A percentile compares a stretch with the other conserved stretches of the same genome.
phyloP scores from a whole-genome alignment of 2,329 filamentous ascomycete genomes.

The Beauveria rudraprayagi region DNA sequence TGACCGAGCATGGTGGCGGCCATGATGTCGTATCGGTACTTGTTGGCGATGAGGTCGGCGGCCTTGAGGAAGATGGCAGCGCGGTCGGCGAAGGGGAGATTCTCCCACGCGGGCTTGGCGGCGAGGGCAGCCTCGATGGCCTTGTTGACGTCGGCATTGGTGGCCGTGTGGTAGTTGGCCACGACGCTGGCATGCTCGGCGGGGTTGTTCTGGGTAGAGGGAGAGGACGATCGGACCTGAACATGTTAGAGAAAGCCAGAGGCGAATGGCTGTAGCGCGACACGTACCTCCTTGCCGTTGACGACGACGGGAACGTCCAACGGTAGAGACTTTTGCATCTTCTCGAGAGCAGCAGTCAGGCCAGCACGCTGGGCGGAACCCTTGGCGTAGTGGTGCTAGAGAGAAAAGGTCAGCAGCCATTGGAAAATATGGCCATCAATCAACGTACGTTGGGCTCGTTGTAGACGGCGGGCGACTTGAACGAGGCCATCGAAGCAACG shows the following conservation, averaged over 20 bases:
- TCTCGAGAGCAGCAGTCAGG: constrained; percentile 65
- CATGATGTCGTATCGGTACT: constrained; percentile 96
- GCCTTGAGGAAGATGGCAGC: constrained; percentile 94
- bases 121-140: constrained; percentile 79
- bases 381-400: constrained; percentile 80
- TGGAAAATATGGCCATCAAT: background rate
- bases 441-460: constrained; percentile 91
- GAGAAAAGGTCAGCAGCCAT: background rate
- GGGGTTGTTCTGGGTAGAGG: constrained; percentile 71
- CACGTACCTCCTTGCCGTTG: constrained; percentile 66
- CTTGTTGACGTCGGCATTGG: constrained; percentile 61
- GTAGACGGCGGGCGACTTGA: constrained; percentile 76
- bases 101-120: constrained; percentile 83
- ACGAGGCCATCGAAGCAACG: constrained; percentile 62
- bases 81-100: constrained; percentile 79
- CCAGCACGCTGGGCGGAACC: constrained; percentile 71
- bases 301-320: constrained; percentile 77
- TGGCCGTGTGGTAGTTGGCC: constrained; percentile 79
- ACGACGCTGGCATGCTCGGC: constrained; percentile 68
- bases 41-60: constrained; percentile 79
- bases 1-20: constrained; percentile 92
- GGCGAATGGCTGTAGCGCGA: background rate
- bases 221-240: constrained; percentile 58
- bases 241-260: background rate
- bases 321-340: constrained; percentile 59